Percentiles rank a stretch among this genome's conserved stretches.
phyloP scores from a whole-genome alignment of 371 early-diverging fungal genomes.

The Mortierella sp. region DNA sequence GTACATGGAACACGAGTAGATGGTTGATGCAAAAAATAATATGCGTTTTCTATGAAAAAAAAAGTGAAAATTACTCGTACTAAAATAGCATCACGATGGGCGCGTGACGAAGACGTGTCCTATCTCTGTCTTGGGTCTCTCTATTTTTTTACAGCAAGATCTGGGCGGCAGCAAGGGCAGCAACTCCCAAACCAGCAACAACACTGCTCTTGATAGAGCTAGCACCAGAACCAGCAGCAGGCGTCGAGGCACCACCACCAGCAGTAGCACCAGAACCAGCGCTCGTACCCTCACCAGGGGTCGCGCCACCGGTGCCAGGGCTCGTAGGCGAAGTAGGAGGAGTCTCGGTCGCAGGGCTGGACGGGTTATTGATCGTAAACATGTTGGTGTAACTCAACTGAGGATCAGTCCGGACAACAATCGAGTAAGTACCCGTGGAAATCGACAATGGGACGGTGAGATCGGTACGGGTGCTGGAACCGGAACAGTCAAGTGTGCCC shows the following conservation, averaged over 20 bases:
- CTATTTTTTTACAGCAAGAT: constrained; percentile 16
- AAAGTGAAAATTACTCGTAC: too few relatives aligned
- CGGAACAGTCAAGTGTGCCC: constrained; percentile 52
- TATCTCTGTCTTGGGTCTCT: neutral
- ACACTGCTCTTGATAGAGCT: neutral
- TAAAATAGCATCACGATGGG: too few relatives aligned
- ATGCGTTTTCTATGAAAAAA: too few relatives aligned
- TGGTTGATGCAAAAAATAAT: too few relatives aligned
- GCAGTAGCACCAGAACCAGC: neutral
- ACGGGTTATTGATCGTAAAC: constrained; percentile 51
- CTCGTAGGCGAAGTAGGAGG: constrained; percentile 14
- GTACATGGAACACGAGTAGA: too few relatives aligned
- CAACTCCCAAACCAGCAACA: constrained; percentile 24
- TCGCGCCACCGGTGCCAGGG: neutral
- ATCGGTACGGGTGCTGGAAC: constrained; percentile 43
- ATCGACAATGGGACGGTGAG: constrained; percentile 40
- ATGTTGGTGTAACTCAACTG: constrained; percentile 54
- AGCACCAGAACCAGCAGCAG: neutral
- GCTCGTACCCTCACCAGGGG: neutral
- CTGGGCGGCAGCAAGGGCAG: constrained; percentile 23
- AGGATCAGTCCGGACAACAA: constrained; percentile 45
- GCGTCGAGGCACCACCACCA: neutral
- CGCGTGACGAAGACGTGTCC: neutral
- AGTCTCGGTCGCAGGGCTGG: constrained; percentile 20
- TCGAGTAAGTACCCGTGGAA: constrained; percentile 43